phyloP scores from a whole-genome alignment of 2,329 filamentous ascomycete species.

The Phaeomoniella chlamydospora region DNA sequence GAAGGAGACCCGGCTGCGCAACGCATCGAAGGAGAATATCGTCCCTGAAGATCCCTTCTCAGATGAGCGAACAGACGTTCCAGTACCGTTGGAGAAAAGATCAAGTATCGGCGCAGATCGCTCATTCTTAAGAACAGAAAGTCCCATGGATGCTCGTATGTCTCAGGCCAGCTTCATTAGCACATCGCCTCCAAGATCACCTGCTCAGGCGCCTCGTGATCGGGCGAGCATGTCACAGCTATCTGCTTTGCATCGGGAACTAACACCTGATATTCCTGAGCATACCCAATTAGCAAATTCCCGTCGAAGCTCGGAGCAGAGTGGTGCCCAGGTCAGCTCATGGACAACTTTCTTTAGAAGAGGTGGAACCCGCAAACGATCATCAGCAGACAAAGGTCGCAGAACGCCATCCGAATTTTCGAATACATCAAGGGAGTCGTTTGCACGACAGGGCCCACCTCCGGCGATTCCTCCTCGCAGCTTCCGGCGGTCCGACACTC shows the following conservation, averaged over 20 bases:
- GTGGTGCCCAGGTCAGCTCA: slow-evolving; percentile 27
- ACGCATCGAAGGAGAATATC: slow-evolving; percentile 6
- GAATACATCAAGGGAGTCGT: slow-evolving; percentile 81
- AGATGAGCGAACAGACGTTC: slow-evolving; percentile 5
- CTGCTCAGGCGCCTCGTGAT: slow-evolving; percentile 28
- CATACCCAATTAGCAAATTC: slow-evolving; percentile 31
- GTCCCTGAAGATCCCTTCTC: slow-evolving; percentile 6
- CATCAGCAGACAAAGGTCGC: slow-evolving; percentile 32
- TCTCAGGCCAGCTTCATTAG: slow-evolving; percentile 25
- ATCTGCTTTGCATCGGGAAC: slow-evolving; percentile 32
- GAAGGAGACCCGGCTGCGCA: background rate
- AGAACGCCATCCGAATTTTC: slow-evolving; percentile 64
- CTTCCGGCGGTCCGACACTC: slow-evolving; percentile 39
- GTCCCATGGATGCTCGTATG: slow-evolving; percentile 32
- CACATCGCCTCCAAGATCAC: slow-evolving; percentile 30
- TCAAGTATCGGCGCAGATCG: slow-evolving; percentile 15
- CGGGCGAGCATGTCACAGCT: slow-evolving; percentile 39
- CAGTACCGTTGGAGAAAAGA: slow-evolving; percentile 13
- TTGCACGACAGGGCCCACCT: slow-evolving; percentile 40
- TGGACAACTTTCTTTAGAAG: slow-evolving; percentile 68
- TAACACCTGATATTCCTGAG: slow-evolving; percentile 37
- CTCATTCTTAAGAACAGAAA: slow-evolving; percentile 32
- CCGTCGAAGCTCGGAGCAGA: slow-evolving; percentile 41
- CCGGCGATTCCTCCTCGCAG: slow-evolving; percentile 21
- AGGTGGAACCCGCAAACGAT: slow-evolving; percentile 41